Evolutionary conservation across 768 basidiomycete species (phyloP), one percentile per base, ranked within the genome.

Genomic region (Mycena galopus): DNA sequence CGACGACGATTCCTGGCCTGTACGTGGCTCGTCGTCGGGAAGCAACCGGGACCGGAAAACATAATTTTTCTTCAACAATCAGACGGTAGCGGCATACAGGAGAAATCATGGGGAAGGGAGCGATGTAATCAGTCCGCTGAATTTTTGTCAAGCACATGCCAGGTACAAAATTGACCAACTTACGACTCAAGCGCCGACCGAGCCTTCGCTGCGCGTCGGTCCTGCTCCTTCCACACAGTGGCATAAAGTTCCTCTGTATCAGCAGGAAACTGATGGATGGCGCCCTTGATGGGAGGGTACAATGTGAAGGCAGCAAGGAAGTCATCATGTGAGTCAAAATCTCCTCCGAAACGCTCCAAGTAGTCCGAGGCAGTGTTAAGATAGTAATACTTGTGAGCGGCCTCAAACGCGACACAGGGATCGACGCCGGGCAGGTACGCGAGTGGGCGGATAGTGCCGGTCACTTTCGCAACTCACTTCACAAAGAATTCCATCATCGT

Each of bases 221-320:
- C 25, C 59, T 42, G 35, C 57, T 59, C 35, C 33, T 39, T 39
- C 35, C 57, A 57, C 57, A 59, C 57, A 59, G 57, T 35, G 32
- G 59, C 59, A 42, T 60, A 42, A 39, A 60, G 37, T 60, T 60
- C 59, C 59, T 60, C 59, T 25, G 59, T 60, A 60, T 60, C 59
- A 25, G 39, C 37, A 42, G 59, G 59, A 60, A 60, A 60, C 37
- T 60, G 37, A 37, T 60, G 59, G 57, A 39, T 32, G 25, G 59
- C 59, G 59, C 59, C 37, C 25, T 60, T 42, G 59, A 60, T 60
- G 25, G 39, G 35, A 60, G 59, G 59, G 57, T 58, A 23, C 21
- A 23, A 14, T 25, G 39, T 60, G 59, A 59, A 37, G 57, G 35
- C 33, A 11, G 33, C 35, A 35, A 59, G 57, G 57, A 59, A 59